A percentile compares a stretch with the other conserved stretches of the same genome.
These are phyloP conservation scores for Trichoderma reesei DNA, from an alignment of 495 filamentous ascomycete genomes.

Conservation along the genomic window DNA sequence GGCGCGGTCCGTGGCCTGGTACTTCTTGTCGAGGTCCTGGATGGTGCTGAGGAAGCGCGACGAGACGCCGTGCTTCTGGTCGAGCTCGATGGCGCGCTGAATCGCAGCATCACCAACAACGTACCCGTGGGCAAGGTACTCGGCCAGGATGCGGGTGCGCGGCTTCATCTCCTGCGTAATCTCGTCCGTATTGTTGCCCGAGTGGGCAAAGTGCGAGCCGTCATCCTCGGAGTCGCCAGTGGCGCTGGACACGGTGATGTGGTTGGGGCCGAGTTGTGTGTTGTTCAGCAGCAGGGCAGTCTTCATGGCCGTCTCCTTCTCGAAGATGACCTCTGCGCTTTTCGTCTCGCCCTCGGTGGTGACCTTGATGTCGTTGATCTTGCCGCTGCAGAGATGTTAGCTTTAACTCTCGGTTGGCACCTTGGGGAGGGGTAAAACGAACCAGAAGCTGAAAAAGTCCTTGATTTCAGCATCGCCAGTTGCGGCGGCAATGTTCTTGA, in stretches of 20 bases:
- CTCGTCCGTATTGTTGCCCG: constrained; percentile 51
- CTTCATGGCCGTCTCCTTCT: constrained; percentile 90
- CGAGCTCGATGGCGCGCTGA: constrained; percentile 74
- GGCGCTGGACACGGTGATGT: constrained; percentile 67
- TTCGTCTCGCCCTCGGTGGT: constrained; percentile 58
- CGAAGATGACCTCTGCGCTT: constrained; percentile 85
- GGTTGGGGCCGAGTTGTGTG: constrained; percentile 74
- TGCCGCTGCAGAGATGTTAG: constrained; percentile 54
- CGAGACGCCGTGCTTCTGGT: constrained; percentile 82
- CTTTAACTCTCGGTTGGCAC: neutral
- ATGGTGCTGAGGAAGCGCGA: constrained; percentile 65
- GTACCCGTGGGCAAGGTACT: constrained; percentile 94
- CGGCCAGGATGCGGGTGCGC: constrained; percentile 80
- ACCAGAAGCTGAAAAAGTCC: constrained; percentile 99
- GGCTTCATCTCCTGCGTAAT: constrained; percentile 94
- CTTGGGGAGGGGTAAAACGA: constrained; percentile 22
- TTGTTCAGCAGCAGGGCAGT: constrained; percentile 94
- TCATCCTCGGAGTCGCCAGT: constrained; percentile 57
- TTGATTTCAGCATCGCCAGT: constrained; percentile 84
- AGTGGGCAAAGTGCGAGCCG: constrained; percentile 20
- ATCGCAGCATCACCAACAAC: constrained; percentile 74
- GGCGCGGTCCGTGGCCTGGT: constrained; percentile 70
- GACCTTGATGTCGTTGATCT: constrained; percentile 74
- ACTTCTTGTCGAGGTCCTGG: constrained; percentile 66
- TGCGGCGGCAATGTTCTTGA: constrained; percentile 71